phyloP scores from a whole-genome alignment of 352 stramenopile genomes.

The Pythium inflatum region DNA sequence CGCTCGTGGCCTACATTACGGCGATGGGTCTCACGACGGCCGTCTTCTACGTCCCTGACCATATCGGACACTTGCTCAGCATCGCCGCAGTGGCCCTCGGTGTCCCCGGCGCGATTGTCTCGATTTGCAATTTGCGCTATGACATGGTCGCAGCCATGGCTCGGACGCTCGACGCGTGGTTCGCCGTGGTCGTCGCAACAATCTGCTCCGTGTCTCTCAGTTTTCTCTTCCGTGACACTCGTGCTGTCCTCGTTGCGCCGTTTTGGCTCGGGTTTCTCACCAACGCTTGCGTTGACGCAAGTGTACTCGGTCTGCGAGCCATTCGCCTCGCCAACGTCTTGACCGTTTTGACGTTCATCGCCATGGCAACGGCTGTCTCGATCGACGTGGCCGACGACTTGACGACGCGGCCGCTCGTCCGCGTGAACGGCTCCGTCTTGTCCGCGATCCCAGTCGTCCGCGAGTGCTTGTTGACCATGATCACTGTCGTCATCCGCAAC shows the following conservation, averaged over 20 bases:
- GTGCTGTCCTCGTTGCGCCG: neutral
- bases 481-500: constrained; percentile 13
- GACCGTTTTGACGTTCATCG: neutral
- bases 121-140: constrained; percentile 34
- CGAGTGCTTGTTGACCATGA: constrained; percentile 13
- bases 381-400: constrained; percentile 1
- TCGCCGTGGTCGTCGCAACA: constrained; percentile 37
- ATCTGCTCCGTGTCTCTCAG: neutral
- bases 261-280: neutral
- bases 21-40: neutral
- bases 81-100: neutral
- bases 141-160: constrained; percentile 41
- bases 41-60: constrained; percentile 19
- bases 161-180: constrained; percentile 49
- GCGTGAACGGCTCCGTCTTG: constrained; percentile 5
- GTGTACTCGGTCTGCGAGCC: neutral
- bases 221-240: neutral
- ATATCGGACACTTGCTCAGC: neutral
- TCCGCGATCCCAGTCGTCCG: constrained; percentile 5
- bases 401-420: constrained; percentile 5
- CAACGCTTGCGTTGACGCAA: constrained; percentile 28
- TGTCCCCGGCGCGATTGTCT: neutral
- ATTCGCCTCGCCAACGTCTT: constrained; percentile 10
- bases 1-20: neutral
- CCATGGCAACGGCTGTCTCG: neutral